Evolutionary conservation across 495 filamentous ascomycete species (phyloP).

Genomic region (Pseudomonodictys pantanalensis): DNA sequence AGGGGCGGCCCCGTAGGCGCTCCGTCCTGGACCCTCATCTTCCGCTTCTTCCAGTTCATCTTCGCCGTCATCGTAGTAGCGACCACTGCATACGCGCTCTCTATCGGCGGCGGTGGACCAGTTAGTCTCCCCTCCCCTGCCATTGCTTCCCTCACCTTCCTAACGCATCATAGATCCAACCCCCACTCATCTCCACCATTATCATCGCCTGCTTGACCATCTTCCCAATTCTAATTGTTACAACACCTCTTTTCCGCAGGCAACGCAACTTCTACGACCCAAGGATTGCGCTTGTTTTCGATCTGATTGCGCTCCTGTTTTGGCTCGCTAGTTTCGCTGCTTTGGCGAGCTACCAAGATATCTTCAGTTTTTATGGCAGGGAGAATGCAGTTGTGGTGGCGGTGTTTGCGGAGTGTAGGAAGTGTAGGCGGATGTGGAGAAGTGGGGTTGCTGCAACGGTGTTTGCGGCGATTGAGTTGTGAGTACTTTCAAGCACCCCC

Average conservation of each 20-base stretch:
- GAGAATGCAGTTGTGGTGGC: neutral
- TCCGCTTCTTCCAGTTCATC: constrained; percentile 25
- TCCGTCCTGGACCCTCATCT: constrained; percentile 28
- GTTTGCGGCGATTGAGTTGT: constrained; percentile 26
- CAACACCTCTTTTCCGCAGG: constrained; percentile 17
- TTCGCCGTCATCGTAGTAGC: constrained; percentile 22
- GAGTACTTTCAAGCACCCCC: neutral
- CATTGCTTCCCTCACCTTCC: neutral
- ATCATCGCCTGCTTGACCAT: constrained; percentile 30
- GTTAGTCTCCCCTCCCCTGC: constrained; percentile 5
- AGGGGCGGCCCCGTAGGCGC: constrained; percentile 21
- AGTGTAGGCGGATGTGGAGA: constrained; percentile 12
- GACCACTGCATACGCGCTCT: constrained; percentile 22
- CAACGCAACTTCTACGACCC: constrained; percentile 26
- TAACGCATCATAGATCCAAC: constrained; percentile 32
- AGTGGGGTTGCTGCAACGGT: constrained; percentile 19
- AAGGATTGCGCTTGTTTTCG: constrained; percentile 18
- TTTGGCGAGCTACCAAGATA: constrained; percentile 20
- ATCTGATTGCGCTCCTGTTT: constrained; percentile 19
- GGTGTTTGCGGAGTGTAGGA: constrained; percentile 1
- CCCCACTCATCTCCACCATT: constrained; percentile 38
- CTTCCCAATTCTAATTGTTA: constrained; percentile 23
- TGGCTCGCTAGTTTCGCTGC: constrained; percentile 22
- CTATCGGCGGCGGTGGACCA: constrained; percentile 19
- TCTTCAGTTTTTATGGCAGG: constrained; percentile 18